Evolutionary conservation across 129 eudicot genomes (phyloP).

Genomic region (sunflower (Helianthus annuus)): HanXRQr2.0-SUNRISE NC_035443.2:152531485-152531984

Average conservation of each 20-base stretch:
- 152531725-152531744: conserved; percentile 50
- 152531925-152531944: conserved; percentile 84
- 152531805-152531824: conserved; percentile 80
- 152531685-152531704: conserved; percentile 33
- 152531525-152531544: background rate
- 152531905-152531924: conserved; percentile 86
- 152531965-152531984: conserved; percentile 63
- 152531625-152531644: background rate
- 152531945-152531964: conserved; percentile 88
- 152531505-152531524: conserved; percentile 5
- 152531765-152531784: conserved; percentile 59
- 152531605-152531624: no score
- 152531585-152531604: no score
- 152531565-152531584: conserved; percentile 30
- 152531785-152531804: conserved; percentile 48
- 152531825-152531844: conserved; percentile 97
- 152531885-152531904: conserved; percentile 57
- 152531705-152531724: conserved; percentile 74
- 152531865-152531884: conserved; percentile 42
- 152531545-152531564: conserved; percentile 25
- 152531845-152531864: conserved; percentile 90
- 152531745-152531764: conserved; percentile 32
- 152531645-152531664: conserved; percentile 24
- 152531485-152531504: conserved; percentile 26
- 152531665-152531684: background rate